Conservation (phyloP, 2,329 filamentous ascomycete species). For the Stagonosporopsis tanaceti region DNA sequence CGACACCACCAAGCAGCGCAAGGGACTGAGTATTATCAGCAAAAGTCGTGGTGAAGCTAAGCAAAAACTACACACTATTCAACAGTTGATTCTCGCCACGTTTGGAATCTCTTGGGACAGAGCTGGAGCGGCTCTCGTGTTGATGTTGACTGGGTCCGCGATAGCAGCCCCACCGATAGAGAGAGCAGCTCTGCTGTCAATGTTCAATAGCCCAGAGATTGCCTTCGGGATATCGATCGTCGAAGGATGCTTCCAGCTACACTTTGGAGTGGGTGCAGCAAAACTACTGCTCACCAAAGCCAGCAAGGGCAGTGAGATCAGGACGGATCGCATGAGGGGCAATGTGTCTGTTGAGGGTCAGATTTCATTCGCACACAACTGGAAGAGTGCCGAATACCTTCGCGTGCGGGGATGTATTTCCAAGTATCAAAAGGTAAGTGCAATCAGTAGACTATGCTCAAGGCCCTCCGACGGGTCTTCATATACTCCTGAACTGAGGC, state of each 20-base stretch:
- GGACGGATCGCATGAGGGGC: constrained; percentile 7
- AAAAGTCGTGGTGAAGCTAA: too few relatives aligned
- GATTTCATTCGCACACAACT: not conserved
- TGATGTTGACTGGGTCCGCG: not conserved
- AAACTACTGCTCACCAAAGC: constrained; percentile 11
- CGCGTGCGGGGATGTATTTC: too few relatives aligned
- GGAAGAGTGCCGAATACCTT: not conserved
- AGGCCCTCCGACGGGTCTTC: not conserved
- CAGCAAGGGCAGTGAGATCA: constrained; percentile 14
- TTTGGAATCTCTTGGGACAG: not conserved
- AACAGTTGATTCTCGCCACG: constrained; percentile 4
- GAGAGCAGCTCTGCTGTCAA: constrained; percentile 6
- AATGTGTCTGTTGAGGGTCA: not conserved
- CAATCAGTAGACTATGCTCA: not conserved
- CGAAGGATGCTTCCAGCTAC: constrained; percentile 1
- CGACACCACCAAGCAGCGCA: too few relatives aligned
- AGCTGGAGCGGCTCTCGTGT: not conserved
- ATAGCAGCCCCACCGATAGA: not conserved
- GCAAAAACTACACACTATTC: not conserved
- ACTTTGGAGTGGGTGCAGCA: constrained; percentile 27
- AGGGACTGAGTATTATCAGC: not conserved
- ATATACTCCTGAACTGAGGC: constrained; percentile 4
- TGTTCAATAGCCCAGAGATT: not conserved
- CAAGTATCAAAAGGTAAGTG: not conserved
- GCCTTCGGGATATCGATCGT: not conserved